Conservation (phyloP, 2,329 filamentous ascomycete species). For the Botrytis tulipae region DNA sequence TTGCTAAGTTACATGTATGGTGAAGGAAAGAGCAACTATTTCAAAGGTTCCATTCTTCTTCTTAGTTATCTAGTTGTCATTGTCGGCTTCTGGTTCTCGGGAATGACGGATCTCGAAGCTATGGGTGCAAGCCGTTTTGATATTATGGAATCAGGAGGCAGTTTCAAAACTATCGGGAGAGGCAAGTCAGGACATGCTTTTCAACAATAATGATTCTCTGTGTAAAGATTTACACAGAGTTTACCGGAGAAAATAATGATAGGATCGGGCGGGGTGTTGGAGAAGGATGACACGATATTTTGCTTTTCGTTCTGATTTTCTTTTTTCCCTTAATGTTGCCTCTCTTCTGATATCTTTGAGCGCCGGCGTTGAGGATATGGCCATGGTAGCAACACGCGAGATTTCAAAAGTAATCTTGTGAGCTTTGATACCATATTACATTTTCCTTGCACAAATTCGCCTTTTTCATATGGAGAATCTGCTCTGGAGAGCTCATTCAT, state of each 20-base stretch:
- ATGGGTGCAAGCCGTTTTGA: conserved; percentile 40
- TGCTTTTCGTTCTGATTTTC: not conserved
- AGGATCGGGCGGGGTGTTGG: not conserved
- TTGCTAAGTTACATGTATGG: conserved; percentile 96
- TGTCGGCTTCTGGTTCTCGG: conserved; percentile 85
- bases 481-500: not conserved
- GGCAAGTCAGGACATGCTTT: conserved; percentile 36
- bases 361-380: conserved; percentile 32
- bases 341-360: conserved; percentile 28
- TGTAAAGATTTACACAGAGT: not conserved
- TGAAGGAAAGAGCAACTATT: conserved; percentile 99
- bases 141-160: conserved; percentile 37
- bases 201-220: conserved; percentile 29
- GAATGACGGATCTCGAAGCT: conserved; percentile 42
- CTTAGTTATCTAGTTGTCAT: conserved; percentile 91
- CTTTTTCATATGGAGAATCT: conserved; percentile 17
- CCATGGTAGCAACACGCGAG: conserved; percentile 10
- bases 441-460: conserved; percentile 16
- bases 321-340: conserved; percentile 20
- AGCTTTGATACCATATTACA: conserved; percentile 26
- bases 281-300: not conserved
- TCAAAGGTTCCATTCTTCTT: conserved; percentile 95
- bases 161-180: conserved; percentile 39
- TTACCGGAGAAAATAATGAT: not conserved
- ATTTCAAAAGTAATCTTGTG: conserved; percentile 18